These are phyloP conservation scores for Pythium phragmitis DNA, from an alignment of 352 stramenopile genomes.

Conservation along the genomic window DNA sequence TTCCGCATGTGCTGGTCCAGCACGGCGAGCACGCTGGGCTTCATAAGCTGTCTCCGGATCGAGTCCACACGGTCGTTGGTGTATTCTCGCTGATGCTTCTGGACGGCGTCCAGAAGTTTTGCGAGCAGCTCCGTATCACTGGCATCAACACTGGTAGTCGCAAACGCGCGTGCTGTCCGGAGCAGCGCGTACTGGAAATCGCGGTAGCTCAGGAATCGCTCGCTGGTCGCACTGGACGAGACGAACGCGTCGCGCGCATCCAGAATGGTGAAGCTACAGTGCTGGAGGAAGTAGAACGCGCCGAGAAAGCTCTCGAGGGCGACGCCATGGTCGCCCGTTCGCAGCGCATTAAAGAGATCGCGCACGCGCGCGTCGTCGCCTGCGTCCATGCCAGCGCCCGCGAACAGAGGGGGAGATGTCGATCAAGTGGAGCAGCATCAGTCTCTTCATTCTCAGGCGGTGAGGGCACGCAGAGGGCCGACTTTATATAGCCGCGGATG, in stretches of 20 bases:
- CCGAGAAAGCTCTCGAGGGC: constrained; percentile 45
- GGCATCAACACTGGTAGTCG: neutral
- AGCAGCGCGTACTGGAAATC: constrained; percentile 58
- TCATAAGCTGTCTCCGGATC: constrained; percentile 48
- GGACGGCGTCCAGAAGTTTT: constrained; percentile 30
- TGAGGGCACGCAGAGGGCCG: too few relatives aligned
- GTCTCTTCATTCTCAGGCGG: too few relatives aligned
- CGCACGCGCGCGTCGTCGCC: constrained; percentile 39
- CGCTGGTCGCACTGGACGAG: constrained; percentile 46
- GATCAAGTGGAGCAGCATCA: too few relatives aligned
- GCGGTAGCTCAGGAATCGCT: constrained; percentile 49
- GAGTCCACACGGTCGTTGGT: constrained; percentile 30
- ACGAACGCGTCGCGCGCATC: constrained; percentile 64
- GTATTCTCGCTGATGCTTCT: neutral
- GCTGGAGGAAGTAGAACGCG: constrained; percentile 66
- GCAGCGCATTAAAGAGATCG: constrained; percentile 53
- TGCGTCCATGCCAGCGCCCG: too few relatives aligned
- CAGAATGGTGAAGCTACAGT: constrained; percentile 58
- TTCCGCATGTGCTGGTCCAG: constrained; percentile 45
- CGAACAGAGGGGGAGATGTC: too few relatives aligned
- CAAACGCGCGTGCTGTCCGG: constrained; percentile 36
- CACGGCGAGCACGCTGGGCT: constrained; percentile 43
- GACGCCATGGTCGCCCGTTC: constrained; percentile 50
- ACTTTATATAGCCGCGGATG: too few relatives aligned
- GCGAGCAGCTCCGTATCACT: constrained; percentile 32